Evolutionary conservation across 2,329 filamentous ascomycete species (phyloP).

Genomic region (Chrysoporthe puriensis): DNA sequence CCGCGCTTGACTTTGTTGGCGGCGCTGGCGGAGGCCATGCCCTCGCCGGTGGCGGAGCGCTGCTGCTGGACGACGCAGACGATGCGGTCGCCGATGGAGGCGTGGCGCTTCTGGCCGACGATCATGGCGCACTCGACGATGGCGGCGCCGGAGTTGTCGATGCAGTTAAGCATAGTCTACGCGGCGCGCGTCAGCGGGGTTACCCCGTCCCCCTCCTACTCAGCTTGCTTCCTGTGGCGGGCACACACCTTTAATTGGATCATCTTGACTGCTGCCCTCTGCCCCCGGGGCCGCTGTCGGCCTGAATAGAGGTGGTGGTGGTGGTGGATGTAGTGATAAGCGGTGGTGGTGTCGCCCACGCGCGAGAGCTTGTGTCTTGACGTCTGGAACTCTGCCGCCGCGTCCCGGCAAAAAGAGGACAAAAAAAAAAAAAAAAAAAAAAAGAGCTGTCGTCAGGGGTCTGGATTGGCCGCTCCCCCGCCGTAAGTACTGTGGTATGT

Average conservation of each 20-base stretch:
- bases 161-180: constrained; percentile 97
- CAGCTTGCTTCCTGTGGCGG: not conserved
- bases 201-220: not conserved
- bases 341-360: not conserved
- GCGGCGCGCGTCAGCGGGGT: not conserved
- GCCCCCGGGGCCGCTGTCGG: constrained; percentile 28
- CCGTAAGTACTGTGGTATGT: not conserved
- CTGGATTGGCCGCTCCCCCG: constrained; percentile 15
- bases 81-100: constrained; percentile 92
- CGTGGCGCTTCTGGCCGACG: constrained; percentile 85
- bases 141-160: constrained; percentile 98
- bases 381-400: constrained; percentile 22
- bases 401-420: constrained; percentile 15
- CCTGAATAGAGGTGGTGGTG: constrained; percentile 12
- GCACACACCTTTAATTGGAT: constrained; percentile 80
- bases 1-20: constrained; percentile 95
- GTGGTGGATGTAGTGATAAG: not conserved
- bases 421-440: constrained; percentile 6
- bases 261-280: constrained; percentile 62
- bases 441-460: constrained; percentile 17
- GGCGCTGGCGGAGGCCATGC: constrained; percentile 66
- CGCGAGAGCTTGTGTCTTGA: not conserved
- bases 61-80: constrained; percentile 98
- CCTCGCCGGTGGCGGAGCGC: constrained; percentile 74
- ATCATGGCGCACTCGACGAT: constrained; percentile 96